These are phyloP conservation scores for Candida buenavistaensis DNA, from an alignment of 1,139 yeast species.

Conservation along the genomic window DNA sequence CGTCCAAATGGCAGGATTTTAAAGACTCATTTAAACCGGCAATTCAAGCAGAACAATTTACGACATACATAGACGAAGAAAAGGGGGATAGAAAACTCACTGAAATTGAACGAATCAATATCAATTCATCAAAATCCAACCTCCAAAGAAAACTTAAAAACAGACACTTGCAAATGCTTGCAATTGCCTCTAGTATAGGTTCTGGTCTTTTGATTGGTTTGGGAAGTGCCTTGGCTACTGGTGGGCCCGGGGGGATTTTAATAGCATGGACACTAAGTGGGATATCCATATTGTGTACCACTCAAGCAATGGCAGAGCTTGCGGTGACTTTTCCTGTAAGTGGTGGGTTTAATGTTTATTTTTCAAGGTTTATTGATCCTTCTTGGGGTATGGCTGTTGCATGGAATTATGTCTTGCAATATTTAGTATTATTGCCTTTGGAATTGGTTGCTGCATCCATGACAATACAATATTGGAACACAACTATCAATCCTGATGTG, in stretches of 20 bases:
- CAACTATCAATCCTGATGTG: conserved; percentile 38
- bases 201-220: conserved; percentile 38
- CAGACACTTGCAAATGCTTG: conserved; percentile 59
- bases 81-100: conserved; percentile 20
- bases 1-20: conserved; percentile 35
- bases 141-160: conserved; percentile 36
- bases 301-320: conserved; percentile 44
- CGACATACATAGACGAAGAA: conserved; percentile 4
- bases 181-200: conserved; percentile 84
- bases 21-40: conserved; percentile 41
- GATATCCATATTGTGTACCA: conserved; percentile 29
- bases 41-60: conserved; percentile 18
- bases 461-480: conserved; percentile 42
- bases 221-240: conserved; percentile 42
- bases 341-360: conserved; percentile 42
- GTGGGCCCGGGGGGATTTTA: conserved; percentile 69
- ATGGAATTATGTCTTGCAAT: conserved; percentile 45
- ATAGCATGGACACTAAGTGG: conserved; percentile 46
- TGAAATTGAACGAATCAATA: conserved; percentile 36
- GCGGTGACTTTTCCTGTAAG: conserved; percentile 41
- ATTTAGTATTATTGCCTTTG: conserved; percentile 30
- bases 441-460: conserved; percentile 44
- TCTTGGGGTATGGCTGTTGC: conserved; percentile 45
- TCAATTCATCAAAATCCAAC: conserved; percentile 38
- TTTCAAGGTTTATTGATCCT: conserved; percentile 41